Conservation (phyloP, 768 basidiomycete species). For the Phlebiopsis flavidoalba region DNA sequence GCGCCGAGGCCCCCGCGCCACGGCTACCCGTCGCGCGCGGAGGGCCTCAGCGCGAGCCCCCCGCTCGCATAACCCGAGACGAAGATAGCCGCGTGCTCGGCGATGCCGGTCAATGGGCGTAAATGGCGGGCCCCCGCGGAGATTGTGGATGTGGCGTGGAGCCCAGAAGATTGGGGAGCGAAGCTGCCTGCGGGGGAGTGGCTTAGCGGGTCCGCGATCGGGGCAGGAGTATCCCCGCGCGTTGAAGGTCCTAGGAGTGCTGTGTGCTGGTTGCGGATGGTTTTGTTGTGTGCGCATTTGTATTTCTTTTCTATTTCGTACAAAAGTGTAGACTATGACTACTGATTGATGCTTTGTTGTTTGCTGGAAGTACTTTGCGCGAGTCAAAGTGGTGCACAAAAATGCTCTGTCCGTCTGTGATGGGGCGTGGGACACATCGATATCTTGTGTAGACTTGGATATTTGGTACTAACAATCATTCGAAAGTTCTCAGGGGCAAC, state of each 20-base stretch:
- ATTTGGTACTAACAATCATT: no score
- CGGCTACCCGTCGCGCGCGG: conserved; percentile 39
- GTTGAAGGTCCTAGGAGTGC: conserved; percentile 67
- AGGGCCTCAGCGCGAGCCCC: conserved; percentile 70
- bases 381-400: no score
- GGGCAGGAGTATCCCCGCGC: conserved; percentile 79
- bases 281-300: not conserved
- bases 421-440: no score
- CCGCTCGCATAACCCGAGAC: conserved; percentile 74
- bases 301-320: not conserved
- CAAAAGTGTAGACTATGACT: no score
- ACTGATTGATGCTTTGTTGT: no score
- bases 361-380: no score
- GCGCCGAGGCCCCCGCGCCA: conserved; percentile 57
- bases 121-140: conserved; percentile 71
- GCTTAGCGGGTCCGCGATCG: conserved; percentile 80
- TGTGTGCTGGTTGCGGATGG: not conserved
- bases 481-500: no score
- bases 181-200: conserved; percentile 83
- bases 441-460: no score
- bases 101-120: conserved; percentile 83
- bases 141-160: conserved; percentile 85
- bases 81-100: conserved; percentile 67
- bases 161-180: conserved; percentile 74
- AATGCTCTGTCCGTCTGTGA: no score